A percentile compares a stretch with the other conserved stretches of the same genome.
phyloP scores from a whole-genome alignment of 1,139 yeast species.

The Petasospora rhodanensis region DNA sequence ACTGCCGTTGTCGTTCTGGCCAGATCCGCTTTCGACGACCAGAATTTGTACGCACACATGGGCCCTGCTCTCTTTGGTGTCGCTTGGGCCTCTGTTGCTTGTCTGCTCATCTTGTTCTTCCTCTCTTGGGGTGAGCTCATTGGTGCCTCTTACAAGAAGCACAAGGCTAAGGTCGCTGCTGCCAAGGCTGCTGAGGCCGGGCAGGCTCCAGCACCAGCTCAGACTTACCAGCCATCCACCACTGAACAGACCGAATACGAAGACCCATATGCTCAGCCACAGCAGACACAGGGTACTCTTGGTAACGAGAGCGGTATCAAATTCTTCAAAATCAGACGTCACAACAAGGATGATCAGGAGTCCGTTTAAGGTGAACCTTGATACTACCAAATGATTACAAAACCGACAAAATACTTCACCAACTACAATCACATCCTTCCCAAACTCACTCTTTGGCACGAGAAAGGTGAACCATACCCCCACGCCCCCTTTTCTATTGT shows the following conservation, averaged over 20 bases:
- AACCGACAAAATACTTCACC: too few relatives aligned
- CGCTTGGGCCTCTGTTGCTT: constrained; percentile 65
- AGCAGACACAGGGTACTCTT: constrained; percentile 17
- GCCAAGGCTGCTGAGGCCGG: constrained; percentile 19
- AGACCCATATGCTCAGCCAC: constrained; percentile 25
- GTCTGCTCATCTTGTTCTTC: constrained; percentile 48
- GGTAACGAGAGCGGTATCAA: constrained; percentile 60
- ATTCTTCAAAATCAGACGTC: constrained; percentile 71
- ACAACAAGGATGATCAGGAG: constrained; percentile 51
- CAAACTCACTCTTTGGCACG: not conserved
- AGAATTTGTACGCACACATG: constrained; percentile 39
- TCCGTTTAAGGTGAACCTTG: constrained; percentile 34
- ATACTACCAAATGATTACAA: too few relatives aligned
- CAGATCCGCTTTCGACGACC: constrained; percentile 53
- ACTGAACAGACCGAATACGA: constrained; percentile 13
- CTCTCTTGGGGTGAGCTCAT: constrained; percentile 52
- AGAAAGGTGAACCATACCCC: not conserved
- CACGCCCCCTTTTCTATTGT: too few relatives aligned
- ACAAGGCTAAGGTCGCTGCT: constrained; percentile 24
- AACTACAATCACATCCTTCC: not conserved
- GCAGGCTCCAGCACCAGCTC: constrained; percentile 12
- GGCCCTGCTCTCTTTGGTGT: constrained; percentile 60
- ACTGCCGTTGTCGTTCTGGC: constrained; percentile 69
- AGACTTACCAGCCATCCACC: constrained; percentile 16
- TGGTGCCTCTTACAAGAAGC: constrained; percentile 32